Evolutionary conservation across 176 grass and related monocot genomes (phyloP).

Genomic region (Areca catechu): DNA sequence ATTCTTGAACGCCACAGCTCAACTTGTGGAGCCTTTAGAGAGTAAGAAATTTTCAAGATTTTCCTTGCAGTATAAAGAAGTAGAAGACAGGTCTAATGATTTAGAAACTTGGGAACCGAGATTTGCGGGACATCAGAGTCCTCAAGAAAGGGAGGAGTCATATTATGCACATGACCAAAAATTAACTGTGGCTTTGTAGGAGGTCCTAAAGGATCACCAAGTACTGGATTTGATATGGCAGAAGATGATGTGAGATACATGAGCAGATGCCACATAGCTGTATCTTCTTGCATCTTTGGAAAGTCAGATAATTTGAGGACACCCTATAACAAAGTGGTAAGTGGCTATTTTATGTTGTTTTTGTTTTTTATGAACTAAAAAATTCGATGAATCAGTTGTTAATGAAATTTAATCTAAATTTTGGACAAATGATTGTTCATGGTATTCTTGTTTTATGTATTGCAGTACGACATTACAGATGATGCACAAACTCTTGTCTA

Average conservation of each 20-base stretch:
- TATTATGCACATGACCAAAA: constrained; percentile 66
- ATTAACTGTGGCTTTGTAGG: constrained; percentile 89
- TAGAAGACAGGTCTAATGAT: constrained; percentile 43
- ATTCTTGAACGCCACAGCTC: constrained; percentile 80
- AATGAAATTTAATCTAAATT: too few relatives aligned
- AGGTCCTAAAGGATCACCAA: constrained; percentile 51
- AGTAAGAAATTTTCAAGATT: constrained; percentile 74
- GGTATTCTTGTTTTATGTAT: too few relatives aligned
- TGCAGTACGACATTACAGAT: too few relatives aligned
- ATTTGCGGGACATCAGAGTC: constrained; percentile 83
- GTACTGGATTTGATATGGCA: constrained; percentile 87
- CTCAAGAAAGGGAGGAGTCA: constrained; percentile 76
- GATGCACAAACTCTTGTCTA: too few relatives aligned
- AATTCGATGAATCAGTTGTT: too few relatives aligned
- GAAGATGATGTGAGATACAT: constrained; percentile 69
- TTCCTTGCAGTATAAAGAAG: constrained; percentile 62
- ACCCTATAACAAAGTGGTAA: constrained; percentile 93
- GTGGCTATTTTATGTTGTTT: too few relatives aligned
- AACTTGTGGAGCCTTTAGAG: constrained; percentile 62
- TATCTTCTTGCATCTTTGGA: constrained; percentile 99
- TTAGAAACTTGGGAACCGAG: constrained; percentile 68
- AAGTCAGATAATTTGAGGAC: constrained; percentile 92
- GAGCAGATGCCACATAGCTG: constrained; percentile 91
- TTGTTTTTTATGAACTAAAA: background rate
- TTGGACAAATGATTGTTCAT: too few relatives aligned